Base-by-base conservation (phyloP, 179 eudicot genomes). In the Spergularia azorica region DNA sequence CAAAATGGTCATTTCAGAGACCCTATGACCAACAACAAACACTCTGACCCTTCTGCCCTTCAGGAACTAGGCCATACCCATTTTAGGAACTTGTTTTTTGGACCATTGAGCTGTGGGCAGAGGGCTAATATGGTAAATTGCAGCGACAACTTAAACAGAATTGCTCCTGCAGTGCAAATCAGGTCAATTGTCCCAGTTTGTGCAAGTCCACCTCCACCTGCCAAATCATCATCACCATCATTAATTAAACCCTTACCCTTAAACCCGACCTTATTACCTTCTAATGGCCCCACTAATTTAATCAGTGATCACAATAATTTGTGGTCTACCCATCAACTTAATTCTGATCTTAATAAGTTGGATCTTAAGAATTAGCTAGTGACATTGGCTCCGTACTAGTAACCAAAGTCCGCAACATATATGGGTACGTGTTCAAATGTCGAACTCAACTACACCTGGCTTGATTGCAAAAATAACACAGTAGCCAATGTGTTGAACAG, bases 101-200 rank as follows among this genome's bases (percentile, higher is more conserved):
- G 84, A 67, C 54, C 82, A 67, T 56, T 71, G 38, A 63, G 63
- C 17, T 74, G 77, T 70, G 63, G 69, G 61, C 76, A 72, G 58
- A 68, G 60, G 80, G 79, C 77, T 43, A 63, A 63, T 50, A 62
- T 78, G 76, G 79, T 81, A 32, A 76, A 77, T 67, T 77, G 77
- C 63, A 70, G 18, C 52, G 58, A 52, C 15, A 55, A 73, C 55
- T 82, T 80, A 39, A 78, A 61, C n/a, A 70, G 79, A 61, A 78
- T 81, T 56, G 91, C 91, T 9, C 91, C 86, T 26, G 82, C 91
- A 58, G 91, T 88, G 12, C 89, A 88, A 68, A 85, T 88, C 43
- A 83, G 91, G 79, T 84, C 88, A 63, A 79, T 87, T 11, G 76
- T 89, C 16, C 92, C 90, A 83, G 89, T 89, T 16, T 87, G 90